These are phyloP conservation scores for Pseudogymnoascus sp. DNA, from an alignment of 2,329 filamentous ascomycete species.

Conservation along the genomic window DNA sequence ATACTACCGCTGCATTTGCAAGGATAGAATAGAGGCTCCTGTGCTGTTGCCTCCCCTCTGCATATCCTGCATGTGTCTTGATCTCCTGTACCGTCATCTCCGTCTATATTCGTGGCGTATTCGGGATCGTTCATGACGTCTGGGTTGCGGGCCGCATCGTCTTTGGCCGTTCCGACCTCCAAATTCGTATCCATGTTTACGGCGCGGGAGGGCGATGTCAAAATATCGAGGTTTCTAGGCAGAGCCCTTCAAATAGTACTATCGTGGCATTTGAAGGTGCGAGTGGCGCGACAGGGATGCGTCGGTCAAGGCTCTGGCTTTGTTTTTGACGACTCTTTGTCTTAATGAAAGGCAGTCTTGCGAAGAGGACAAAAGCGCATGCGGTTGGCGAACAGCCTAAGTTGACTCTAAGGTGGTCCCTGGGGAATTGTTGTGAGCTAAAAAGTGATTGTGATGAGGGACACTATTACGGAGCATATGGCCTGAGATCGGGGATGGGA, in stretches of 20 bases:
- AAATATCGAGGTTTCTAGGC: slow-evolving; percentile 11
- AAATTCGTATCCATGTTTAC: neutral
- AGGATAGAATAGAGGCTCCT: slow-evolving; percentile 89
- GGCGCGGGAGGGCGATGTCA: neutral
- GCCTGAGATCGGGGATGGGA: neutral
- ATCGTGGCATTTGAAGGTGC: slow-evolving; percentile 7
- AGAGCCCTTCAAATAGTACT: slow-evolving; percentile 6
- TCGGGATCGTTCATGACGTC: slow-evolving; percentile 53
- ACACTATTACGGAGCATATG: slow-evolving; percentile 3
- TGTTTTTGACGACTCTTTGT: neutral
- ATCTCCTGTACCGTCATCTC: slow-evolving; percentile 26
- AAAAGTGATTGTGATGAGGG: slow-evolving; percentile 4
- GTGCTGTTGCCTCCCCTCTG: slow-evolving; percentile 71
- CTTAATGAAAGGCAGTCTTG: neutral
- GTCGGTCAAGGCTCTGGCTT: slow-evolving; percentile 5
- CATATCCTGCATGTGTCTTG: slow-evolving; percentile 94
- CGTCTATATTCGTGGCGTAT: slow-evolving; percentile 34
- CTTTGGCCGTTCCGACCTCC: neutral
- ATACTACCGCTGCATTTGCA: slow-evolving; percentile 99
- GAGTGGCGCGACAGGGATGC: slow-evolving; percentile 4
- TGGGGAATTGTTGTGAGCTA: slow-evolving; percentile 1
- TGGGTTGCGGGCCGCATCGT: slow-evolving; percentile 25
- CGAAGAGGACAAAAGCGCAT: neutral
- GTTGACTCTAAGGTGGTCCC: neutral
- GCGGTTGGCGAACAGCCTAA: neutral